Conservation (phyloP, 768 basidiomycete species). For the Symmetrospora coprosmae region DNA sequence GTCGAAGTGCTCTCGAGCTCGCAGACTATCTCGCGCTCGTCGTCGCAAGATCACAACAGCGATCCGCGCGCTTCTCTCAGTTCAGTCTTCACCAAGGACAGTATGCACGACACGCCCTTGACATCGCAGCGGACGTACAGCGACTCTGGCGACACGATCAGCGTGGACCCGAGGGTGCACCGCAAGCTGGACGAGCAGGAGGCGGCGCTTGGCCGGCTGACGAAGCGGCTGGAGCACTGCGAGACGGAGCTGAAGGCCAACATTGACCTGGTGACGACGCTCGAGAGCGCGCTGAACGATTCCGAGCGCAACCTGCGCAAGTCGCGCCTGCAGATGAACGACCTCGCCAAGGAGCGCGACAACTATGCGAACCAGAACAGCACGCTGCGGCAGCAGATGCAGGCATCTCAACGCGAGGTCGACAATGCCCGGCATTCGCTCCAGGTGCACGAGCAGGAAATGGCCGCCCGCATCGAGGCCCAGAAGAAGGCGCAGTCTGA, state of each 20-base stretch:
- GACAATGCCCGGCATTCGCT: constrained; percentile 37
- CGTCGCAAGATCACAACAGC: constrained; percentile 12
- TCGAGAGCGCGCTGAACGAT: constrained; percentile 74
- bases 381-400: constrained; percentile 55
- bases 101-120: background rate
- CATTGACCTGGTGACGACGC: constrained; percentile 70
- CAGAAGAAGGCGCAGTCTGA: background rate
- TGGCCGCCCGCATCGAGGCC: background rate
- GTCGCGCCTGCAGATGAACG: constrained; percentile 82
- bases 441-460: background rate
- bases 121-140: constrained; percentile 8
- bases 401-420: constrained; percentile 66
- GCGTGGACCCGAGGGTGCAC: constrained; percentile 23
- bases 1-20: background rate
- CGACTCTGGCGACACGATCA: constrained; percentile 21
- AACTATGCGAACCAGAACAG: constrained; percentile 53
- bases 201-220: constrained; percentile 42
- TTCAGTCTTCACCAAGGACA: constrained; percentile 6
- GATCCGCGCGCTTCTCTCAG: background rate
- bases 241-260: constrained; percentile 81
- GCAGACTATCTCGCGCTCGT: background rate
- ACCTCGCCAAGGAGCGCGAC: constrained; percentile 74
- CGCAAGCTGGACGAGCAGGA: constrained; percentile 30
- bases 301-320: constrained; percentile 92
- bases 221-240: constrained; percentile 84